Percentiles rank a stretch among this genome's conserved stretches.
phyloP scores from a whole-genome alignment of 2,329 filamentous ascomycete genomes.

The Fusarium anguioides region DNA sequence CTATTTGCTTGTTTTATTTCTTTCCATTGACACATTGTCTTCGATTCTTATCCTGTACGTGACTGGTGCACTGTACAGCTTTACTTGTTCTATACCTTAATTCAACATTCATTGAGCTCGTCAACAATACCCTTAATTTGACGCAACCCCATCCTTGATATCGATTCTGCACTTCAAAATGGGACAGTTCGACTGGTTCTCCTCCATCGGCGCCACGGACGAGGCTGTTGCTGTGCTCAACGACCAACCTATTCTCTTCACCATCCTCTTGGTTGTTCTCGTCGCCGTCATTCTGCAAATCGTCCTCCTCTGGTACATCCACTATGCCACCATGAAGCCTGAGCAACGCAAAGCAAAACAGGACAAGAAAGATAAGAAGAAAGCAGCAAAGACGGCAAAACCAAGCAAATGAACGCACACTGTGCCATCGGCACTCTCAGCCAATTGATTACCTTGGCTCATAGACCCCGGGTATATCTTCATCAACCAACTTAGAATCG shows the following conservation, averaged over 20 bases:
- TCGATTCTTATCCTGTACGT: conserved; percentile 33
- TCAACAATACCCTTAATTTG: neutral
- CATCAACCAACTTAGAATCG: neutral
- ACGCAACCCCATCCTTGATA: neutral
- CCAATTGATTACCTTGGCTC: neutral
- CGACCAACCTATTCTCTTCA: conserved; percentile 70
- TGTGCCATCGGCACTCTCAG: neutral
- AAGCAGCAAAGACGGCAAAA: conserved; percentile 47
- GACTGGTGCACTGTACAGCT: conserved; percentile 42
- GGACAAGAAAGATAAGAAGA: conserved; percentile 56
- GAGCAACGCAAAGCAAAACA: conserved; percentile 68
- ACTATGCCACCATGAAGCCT: conserved; percentile 69
- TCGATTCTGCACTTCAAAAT: conserved; percentile 42
- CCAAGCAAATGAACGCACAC: conserved; percentile 1
- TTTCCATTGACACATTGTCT: conserved; percentile 5
- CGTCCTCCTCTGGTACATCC: conserved; percentile 67
- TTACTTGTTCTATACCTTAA: conserved; percentile 18
- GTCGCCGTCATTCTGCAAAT: conserved; percentile 59
- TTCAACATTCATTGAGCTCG: neutral
- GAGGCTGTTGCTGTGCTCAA: conserved; percentile 69
- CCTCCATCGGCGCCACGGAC: conserved; percentile 66
- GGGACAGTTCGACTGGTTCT: conserved; percentile 68
- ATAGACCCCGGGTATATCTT: neutral
- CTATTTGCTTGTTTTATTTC: conserved; percentile 7
- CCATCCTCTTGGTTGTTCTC: conserved; percentile 66